Conservation (phyloP, 495 filamentous ascomycete species). For the Pseudoneurospora amorphoporcata region DNA sequence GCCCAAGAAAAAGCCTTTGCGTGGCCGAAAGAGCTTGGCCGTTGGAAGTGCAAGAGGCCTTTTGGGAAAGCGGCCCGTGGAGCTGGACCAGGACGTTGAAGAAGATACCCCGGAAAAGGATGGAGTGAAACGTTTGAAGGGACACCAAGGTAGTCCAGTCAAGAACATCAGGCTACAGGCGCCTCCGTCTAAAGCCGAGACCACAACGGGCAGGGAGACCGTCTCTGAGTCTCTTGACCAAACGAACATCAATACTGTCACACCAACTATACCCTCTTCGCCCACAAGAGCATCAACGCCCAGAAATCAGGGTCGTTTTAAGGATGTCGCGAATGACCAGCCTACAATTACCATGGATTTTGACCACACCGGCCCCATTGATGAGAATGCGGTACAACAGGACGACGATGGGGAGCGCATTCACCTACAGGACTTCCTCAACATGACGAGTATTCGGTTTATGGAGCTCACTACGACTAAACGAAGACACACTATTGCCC, state of each 20-base stretch:
- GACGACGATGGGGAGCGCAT: constrained; percentile 54
- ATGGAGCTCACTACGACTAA: constrained; percentile 94
- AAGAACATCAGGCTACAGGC: constrained; percentile 61
- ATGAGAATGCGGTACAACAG: constrained; percentile 23
- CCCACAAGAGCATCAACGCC: constrained; percentile 42
- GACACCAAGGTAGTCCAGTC: constrained; percentile 63
- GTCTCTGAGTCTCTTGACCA: constrained; percentile 33
- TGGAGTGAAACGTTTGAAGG: constrained; percentile 60
- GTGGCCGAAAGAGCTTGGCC: constrained; percentile 64
- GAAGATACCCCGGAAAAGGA: constrained; percentile 54
- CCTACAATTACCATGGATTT: constrained; percentile 38
- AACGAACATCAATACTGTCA: constrained; percentile 10
- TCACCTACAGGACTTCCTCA: constrained; percentile 82
- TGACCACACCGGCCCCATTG: constrained; percentile 25
- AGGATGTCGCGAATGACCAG: constrained; percentile 31
- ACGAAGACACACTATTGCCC: constrained; percentile 70
- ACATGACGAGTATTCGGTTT: constrained; percentile 92
- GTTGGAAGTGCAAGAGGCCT: constrained; percentile 65
- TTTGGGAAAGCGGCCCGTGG: constrained; percentile 62
- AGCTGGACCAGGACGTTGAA: constrained; percentile 49
- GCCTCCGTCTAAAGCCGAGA: constrained; percentile 55
- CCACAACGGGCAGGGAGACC: constrained; percentile 46
- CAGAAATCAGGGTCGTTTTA: constrained; percentile 39
- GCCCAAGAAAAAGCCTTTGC: constrained; percentile 60
- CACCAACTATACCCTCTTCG: constrained; percentile 36